Conservation (phyloP, 441 rosid genomes). For the Jatropha podagrica region DNA sequence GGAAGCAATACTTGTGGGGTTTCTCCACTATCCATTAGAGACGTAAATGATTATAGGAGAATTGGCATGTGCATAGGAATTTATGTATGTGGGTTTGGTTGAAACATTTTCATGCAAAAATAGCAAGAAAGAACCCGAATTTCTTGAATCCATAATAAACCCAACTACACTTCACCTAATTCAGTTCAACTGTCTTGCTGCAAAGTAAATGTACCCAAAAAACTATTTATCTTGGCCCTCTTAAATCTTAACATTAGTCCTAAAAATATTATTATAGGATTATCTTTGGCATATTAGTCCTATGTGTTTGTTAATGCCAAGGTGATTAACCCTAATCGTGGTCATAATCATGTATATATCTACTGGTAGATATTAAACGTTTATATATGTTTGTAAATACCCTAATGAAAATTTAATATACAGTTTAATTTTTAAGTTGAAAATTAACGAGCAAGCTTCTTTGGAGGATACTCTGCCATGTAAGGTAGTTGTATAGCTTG, state of each 20-base stretch:
- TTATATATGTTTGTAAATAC: neutral
- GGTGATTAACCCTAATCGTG: conserved; percentile 20
- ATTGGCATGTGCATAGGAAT: neutral
- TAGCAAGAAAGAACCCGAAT: neutral
- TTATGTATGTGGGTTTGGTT: conserved; percentile 1
- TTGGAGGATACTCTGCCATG: neutral
- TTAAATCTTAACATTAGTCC: too few relatives aligned
- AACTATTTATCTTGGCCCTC: neutral
- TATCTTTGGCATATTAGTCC: conserved; percentile 10
- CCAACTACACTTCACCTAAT: conserved; percentile 23
- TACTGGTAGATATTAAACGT: neutral
- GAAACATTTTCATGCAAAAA: conserved; percentile 1
- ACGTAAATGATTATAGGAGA: neutral
- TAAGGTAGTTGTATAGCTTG: conserved; percentile 2
- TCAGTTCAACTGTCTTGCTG: conserved; percentile 22
- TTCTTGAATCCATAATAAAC: conserved; percentile 12
- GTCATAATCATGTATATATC: neutral
- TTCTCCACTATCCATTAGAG: conserved; percentile 11
- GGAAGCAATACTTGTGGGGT: neutral
- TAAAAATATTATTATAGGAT: too few relatives aligned
- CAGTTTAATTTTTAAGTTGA: conserved; percentile 4
- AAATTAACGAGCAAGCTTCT: neutral
- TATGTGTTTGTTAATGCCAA: neutral
- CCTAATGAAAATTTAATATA: conserved; percentile 2
- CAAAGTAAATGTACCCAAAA: conserved; percentile 13